Conservation (phyloP, 1,284 basidiomycete species). For the Melampsora larici-populina region DNA sequence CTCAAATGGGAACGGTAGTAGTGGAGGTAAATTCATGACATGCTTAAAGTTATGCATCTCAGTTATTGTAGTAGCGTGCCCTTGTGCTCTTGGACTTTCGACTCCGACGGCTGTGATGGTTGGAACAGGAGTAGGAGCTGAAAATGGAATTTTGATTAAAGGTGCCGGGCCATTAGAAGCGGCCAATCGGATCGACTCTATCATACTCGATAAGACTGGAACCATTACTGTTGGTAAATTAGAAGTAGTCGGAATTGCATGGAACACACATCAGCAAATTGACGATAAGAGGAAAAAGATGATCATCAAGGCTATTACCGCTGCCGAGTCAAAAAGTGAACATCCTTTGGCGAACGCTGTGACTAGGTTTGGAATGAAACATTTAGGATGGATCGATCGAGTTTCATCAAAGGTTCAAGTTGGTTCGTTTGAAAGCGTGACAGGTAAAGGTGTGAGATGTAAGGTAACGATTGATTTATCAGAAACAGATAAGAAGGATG, state of each 20-base stretch:
- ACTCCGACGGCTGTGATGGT: conserved; percentile 99
- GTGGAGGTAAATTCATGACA: conserved; percentile 67
- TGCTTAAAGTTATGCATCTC: conserved; percentile 97
- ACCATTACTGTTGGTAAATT: conserved; percentile 88
- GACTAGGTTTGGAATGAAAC: conserved; percentile 71
- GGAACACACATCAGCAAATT: conserved; percentile 61
- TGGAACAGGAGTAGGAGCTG: conserved; percentile 92
- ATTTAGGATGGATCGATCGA: conserved; percentile 59
- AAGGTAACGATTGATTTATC: conserved; percentile 44
- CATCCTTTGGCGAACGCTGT: conserved; percentile 94
- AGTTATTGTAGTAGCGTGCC: conserved; percentile 96
- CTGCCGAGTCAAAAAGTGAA: conserved; percentile 85
- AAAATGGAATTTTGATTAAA: conserved; percentile 97
- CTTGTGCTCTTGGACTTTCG: conserved; percentile 90
- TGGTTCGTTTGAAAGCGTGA: conserved; percentile 72
- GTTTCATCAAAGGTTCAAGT: conserved; percentile 57
- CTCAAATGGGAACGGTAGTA: conserved; percentile 2
- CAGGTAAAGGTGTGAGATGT: conserved; percentile 78
- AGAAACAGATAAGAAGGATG: not conserved
- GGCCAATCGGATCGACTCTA: conserved; percentile 71
- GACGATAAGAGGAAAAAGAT: conserved; percentile 45
- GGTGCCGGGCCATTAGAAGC: conserved; percentile 91
- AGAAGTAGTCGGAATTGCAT: conserved; percentile 68
- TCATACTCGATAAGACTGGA: conserved; percentile 96
- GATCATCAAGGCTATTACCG: conserved; percentile 64